Base-by-base conservation (phyloP, 805 yeast species). In the Hanseniaspora occidentalis region DNA sequence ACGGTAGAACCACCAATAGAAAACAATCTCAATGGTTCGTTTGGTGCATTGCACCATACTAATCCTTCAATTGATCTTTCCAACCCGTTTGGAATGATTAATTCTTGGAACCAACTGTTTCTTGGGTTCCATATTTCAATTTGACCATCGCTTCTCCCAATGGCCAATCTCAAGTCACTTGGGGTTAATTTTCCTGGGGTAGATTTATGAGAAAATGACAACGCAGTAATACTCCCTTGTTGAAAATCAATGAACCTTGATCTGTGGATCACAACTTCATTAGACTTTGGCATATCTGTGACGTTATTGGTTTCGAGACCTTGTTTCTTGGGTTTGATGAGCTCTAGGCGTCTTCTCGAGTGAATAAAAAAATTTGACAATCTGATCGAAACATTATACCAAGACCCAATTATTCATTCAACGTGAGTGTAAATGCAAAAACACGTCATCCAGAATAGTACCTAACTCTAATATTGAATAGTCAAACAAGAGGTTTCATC, bases 1-100 rank as follows among this genome's bases (percentile, higher is more conserved):
- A 71, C 71, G 4, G 95, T 82, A 1, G 96, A 84, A 5, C 96
- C 98, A 36, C 97, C 97, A 47, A 86, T 84, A 27, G 95, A 81
- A 56, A 89, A 92, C 37, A 92, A 67, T 47, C 97, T 71, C 19
- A 82, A 71, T 4, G 65, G 53, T n/a, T 65, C 68, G 10, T 67
- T 69, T 3, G 67, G 69, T 7, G 62, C 56, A 16, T 64, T 27
- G 2, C 79, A 57, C 97, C 97, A 92, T 17, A 79, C 79, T 7
- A 92, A 60, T 0, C 94, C 96, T 63, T 92, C 99, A 40, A 92
- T 73, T 6, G 95, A 77, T 45, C 94, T 71, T 21, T 81, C 94
- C 43, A 70, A 69, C 2, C 94, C 85, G 10, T 97, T 96, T 41
- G 72, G 74, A 35, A 89, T 66, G 0, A 74, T 65, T 17, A 61